Evolutionary conservation across 2,329 filamentous ascomycete genomes (phyloP), one percentile per base, ranked within the genome.

Genomic region (Trichoderma sp.): DNA sequence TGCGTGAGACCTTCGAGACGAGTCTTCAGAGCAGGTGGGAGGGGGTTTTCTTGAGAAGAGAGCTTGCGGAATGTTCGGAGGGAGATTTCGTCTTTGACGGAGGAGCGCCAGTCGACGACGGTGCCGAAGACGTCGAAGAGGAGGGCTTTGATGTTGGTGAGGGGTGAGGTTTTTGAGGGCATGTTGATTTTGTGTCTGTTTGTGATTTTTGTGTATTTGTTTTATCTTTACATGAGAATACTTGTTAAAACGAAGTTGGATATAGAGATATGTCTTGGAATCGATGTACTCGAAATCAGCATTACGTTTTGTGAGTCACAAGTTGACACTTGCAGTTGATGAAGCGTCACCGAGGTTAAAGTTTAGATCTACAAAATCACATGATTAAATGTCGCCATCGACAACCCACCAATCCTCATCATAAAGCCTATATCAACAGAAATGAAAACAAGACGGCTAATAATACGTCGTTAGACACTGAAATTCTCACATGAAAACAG

Each of bases 71-170:
- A 81, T 16, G 90, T 88, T 53, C 87, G 86, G 12, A 86, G 81
- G 29, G 84, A 82, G 65, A 97, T 88, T 72, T 90, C 89, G 9
- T 87, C 84, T 16, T 88, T 89, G 24, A 97, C 90, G 2, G 91
- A 90, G 53, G 86, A 86, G 75, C 93, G 92, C 93, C 94, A 96
- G 85, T 96, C 89, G 63, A 97, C 94, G 77, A 92, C 91, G 1
- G 94, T 97, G 78, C 93, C 93, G 83, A 95, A 95, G 79, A 95
- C 89, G 84, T 95, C 93, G 80, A 94, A 95, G 72, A 92, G 87
- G 41, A 95, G 85, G 8, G 89, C 93, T 78, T 91, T 90, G 77
- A 90, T 79, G 33, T 80, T 76, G 29, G 78, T 65, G 16, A 85
- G 79, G 2, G 82, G 80, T 0, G 81, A 79, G 1, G 78, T 27